phyloP scores from a whole-genome alignment of 1,284 basidiomycete species.

The Fomitopsis pinicola region DNA sequence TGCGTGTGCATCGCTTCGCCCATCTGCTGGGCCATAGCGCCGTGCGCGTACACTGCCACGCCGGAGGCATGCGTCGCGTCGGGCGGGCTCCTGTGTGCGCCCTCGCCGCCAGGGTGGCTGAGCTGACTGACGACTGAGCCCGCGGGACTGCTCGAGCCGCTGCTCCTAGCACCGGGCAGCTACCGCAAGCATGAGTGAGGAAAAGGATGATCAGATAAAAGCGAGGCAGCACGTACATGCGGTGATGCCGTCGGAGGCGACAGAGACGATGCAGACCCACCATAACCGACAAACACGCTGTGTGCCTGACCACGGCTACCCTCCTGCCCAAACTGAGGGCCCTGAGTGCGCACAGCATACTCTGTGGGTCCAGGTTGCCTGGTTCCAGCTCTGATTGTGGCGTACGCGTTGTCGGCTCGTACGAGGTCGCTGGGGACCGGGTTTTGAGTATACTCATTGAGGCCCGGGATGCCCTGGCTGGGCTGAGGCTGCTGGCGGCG shows the following conservation, averaged over 20 bases:
- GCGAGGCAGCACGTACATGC: constrained; percentile 11
- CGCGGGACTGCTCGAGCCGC: constrained; percentile 12
- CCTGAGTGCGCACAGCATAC: constrained; percentile 6
- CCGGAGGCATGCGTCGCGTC: constrained; percentile 14
- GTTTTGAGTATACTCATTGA: constrained; percentile 12
- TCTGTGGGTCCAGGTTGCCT: constrained; percentile 14
- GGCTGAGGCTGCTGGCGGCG: constrained; percentile 11
- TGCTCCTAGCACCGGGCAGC: constrained; percentile 11
- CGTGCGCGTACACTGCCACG: constrained; percentile 7
- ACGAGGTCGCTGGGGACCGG: constrained; percentile 9
- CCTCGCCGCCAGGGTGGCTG: constrained; percentile 13
- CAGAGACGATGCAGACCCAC: constrained; percentile 7
- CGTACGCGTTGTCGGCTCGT: constrained; percentile 11
- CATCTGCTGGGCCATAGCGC: background rate
- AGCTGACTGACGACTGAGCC: constrained; percentile 13
- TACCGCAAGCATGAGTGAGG: constrained; percentile 9
- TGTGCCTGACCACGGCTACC: constrained; percentile 9
- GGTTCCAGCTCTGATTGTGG: constrained; percentile 18
- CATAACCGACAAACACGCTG: constrained; percentile 2
- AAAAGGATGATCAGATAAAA: constrained; percentile 17
- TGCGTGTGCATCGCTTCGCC: background rate
- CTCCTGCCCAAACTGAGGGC: constrained; percentile 7
- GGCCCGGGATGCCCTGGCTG: constrained; percentile 8
- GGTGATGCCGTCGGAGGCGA: constrained; percentile 9
- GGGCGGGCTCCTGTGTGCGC: constrained; percentile 10